Evolutionary conservation across 129 eudicot genomes (phyloP), one percentile per base, ranked within the genome.

Genomic region (Escallonia herrerae): DNA sequence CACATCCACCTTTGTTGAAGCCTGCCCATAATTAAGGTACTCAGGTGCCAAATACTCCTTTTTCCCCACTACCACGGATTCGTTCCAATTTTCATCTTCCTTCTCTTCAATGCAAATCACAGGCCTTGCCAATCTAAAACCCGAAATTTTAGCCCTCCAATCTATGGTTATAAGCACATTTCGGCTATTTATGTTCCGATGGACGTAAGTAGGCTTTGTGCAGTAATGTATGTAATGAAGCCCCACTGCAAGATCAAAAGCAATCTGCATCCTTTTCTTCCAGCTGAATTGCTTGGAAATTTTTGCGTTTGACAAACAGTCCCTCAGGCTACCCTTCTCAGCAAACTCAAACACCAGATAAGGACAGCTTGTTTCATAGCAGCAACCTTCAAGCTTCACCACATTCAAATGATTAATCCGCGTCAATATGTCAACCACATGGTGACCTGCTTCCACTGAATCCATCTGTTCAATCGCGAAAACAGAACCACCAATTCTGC

Each of bases 191-290:
- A 83, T 76, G 46, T 79, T 79, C 57, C 58, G 33, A 41, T 83
- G 88, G 15, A 76, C 67, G 13, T 76, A 83, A 50, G 77, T 72
- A 2, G 84, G 88, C 53, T 76, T 83, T 67, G 84, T 83, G 80
- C 79, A 79, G 59, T 73, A 65, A 79, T 83, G 84, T 69, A 79
- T 69, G 72, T 83, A 83, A n/a, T 79, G 84, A 58, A 83, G 69
- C 63, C 84, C 84, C 54, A 67, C 82, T 3, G 84, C 84, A 5
- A 83, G 40, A 62, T 83, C 88, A 46, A 73, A 83, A 66, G 82
- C 82, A 38, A 76, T 76, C 68, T 83, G 82, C 40, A 83, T 39
- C 62, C 88, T 69, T 39, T 53, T 68, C 9, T n/a, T 44, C 84
- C 84, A 83, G 11, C 77, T 76, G 62, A 83, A 41, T 45, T 48